Evolutionary conservation across 768 basidiomycete species (phyloP), one percentile per base, ranked within the genome.

Genomic region (Imleria badia): DNA sequence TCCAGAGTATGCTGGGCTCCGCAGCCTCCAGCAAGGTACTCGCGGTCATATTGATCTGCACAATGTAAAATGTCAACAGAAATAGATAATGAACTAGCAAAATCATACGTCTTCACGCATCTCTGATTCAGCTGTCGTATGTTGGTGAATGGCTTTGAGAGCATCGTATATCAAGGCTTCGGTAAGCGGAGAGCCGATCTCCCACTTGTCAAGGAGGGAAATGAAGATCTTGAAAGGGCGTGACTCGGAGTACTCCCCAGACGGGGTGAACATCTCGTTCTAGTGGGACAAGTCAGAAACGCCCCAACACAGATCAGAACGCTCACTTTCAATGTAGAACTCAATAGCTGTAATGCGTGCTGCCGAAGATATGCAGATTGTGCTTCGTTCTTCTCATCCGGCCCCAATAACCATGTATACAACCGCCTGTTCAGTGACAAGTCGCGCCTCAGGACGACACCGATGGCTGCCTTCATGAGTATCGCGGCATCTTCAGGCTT

Each of bases 171-270:
- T 82, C 48, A 98, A 73, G 7, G 76, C 77, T 38, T 93, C 87
- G 0, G 94, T 94, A 26, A 99, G 70, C 0, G 81, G 78, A 9
- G 81, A 82, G 6, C 96, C 96, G 42, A 98, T 87, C 69, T 98
- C 97, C 91, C 93, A 98, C 70, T 97, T 97, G 71, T 99, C 97
- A 60, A 98, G 75, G 17, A 98, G 71, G 2, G 94, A 95, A 22
- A 98, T 87, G 69, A 97, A 95, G 33, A 98, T 89, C 72, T 95
- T 96, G 81, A 94, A 98, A 0, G 97, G 93, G 23, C 91, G 76
- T 5, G 89, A 88, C 56, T 87, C 85, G 1, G 87, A 76, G 60
- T 92, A 93, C 53, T 86, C 84, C 46, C 81, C 78, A 3, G 84
- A 85, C 3, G 86, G 86, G 12, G 78, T 72, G 55, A 82, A 76